Conservation (phyloP, 371 early-diverging fungal species). For the Mortierella sp. region DNA sequence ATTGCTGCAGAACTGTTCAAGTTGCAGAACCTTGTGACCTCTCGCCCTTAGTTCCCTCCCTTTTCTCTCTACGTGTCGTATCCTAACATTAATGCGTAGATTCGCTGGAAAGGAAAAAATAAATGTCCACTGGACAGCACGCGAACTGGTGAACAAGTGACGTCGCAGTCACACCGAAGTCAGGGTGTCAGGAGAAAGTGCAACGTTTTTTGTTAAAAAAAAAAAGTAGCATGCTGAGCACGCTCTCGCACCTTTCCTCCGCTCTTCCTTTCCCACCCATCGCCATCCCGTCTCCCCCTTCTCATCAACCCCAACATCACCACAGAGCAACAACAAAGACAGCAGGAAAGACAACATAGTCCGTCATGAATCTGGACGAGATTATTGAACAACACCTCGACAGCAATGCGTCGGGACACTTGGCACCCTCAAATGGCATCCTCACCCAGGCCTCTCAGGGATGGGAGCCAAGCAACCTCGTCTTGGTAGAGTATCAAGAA, state of each 20-base stretch:
- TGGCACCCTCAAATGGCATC: slow-evolving; percentile 27
- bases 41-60: background rate
- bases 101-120: background rate
- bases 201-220: background rate
- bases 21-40: slow-evolving; percentile 12
- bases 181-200: background rate
- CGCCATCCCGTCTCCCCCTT: background rate
- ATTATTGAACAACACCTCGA: slow-evolving; percentile 55
- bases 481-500: slow-evolving; percentile 32
- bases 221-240: background rate
- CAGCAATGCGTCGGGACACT: slow-evolving; percentile 24
- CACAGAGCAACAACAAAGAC: background rate
- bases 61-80: background rate
- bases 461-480: slow-evolving; percentile 57
- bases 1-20: background rate
- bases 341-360: background rate
- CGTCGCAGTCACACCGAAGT: slow-evolving; percentile 2
- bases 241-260: background rate
- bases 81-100: background rate
- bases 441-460: slow-evolving; percentile 53
- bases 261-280: background rate
- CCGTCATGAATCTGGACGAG: slow-evolving; percentile 55
- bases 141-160: background rate
- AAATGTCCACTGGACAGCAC: background rate
- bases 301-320: slow-evolving; percentile 14